phyloP scores from a whole-genome alignment of 2,329 filamentous ascomycete genomes.

The Coniochaeta prunicola region DNA sequence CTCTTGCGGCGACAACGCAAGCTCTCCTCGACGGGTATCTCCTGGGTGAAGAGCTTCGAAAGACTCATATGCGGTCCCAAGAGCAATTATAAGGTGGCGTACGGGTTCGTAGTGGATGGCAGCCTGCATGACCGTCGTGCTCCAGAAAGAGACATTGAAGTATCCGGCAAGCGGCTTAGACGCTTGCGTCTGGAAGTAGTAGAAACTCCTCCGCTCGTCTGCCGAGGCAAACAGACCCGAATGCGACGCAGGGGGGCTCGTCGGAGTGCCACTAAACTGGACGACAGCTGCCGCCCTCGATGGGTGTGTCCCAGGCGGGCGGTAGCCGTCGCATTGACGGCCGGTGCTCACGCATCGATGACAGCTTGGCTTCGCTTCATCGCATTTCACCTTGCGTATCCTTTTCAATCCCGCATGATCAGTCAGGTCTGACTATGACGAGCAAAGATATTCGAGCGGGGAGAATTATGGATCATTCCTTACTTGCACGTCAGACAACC shows the following conservation, averaged over 20 bases:
- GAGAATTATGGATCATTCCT: background rate
- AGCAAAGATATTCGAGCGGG: background rate
- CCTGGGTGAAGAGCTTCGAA: conserved; percentile 3
- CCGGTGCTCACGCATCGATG: conserved; percentile 11
- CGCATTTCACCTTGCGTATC: conserved; percentile 16
- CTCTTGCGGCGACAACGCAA: background rate
- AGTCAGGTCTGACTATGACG: background rate
- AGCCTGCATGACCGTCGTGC: conserved; percentile 11
- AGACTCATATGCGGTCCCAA: conserved; percentile 11
- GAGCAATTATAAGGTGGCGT: conserved; percentile 11
- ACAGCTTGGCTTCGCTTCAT: conserved; percentile 14
- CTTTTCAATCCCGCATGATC: conserved; percentile 2
- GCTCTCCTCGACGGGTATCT: background rate
- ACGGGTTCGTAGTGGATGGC: conserved; percentile 11
- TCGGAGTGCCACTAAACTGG: background rate
- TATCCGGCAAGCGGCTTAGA: conserved; percentile 7
- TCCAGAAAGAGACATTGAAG: conserved; percentile 12
- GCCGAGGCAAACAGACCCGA: conserved; percentile 6
- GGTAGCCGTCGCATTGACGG: conserved; percentile 14
- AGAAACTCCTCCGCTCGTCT: conserved; percentile 10
- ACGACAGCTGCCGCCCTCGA: background rate
- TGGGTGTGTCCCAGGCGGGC: background rate
- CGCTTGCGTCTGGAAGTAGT: conserved; percentile 9
- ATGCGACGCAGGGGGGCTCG: background rate
- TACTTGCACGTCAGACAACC: conserved; percentile 14